A percentile compares a stretch with the other conserved stretches of the same genome.
phyloP scores from a whole-genome alignment of 2,329 filamentous ascomycete genomes.

The Aspergillus amoenus region DNA sequence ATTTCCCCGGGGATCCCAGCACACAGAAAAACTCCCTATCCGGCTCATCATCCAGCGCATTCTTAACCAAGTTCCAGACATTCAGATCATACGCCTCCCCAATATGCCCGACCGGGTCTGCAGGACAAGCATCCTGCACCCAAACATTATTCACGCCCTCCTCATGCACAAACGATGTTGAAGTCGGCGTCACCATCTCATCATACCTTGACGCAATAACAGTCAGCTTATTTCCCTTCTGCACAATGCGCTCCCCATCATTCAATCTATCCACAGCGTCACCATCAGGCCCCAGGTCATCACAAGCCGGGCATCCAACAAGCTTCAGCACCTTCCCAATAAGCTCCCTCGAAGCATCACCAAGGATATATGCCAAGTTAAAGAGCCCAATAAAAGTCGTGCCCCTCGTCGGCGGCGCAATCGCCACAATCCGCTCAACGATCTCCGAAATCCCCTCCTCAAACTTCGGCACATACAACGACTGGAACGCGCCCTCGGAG shows the following conservation, averaged over 20 bases:
- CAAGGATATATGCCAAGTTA: slow-evolving; percentile 28
- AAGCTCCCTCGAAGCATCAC: slow-evolving; percentile 24
- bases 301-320: slow-evolving; percentile 35
- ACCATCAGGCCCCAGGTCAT: slow-evolving; percentile 31
- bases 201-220: slow-evolving; percentile 35
- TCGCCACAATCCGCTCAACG: slow-evolving; percentile 35
- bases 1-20: slow-evolving; percentile 31
- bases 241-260: slow-evolving; percentile 34
- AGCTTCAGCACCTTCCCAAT: slow-evolving; percentile 26
- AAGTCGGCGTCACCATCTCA: slow-evolving; percentile 36
- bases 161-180: slow-evolving; percentile 34
- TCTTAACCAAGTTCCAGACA: slow-evolving; percentile 40
- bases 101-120: slow-evolving; percentile 39
- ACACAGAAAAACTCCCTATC: slow-evolving; percentile 28
- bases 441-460: slow-evolving; percentile 26
- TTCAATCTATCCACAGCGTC: slow-evolving; percentile 31
- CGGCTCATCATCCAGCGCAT: slow-evolving; percentile 32
- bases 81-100: slow-evolving; percentile 40
- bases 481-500: slow-evolving; percentile 45
- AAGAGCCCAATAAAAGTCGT: slow-evolving; percentile 33
- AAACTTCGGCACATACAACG: slow-evolving; percentile 43
- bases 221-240: slow-evolving; percentile 34
- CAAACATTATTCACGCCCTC: slow-evolving; percentile 32
- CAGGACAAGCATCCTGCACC: slow-evolving; percentile 32
- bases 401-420: slow-evolving; percentile 38